Evolutionary conservation across 2,329 filamentous ascomycete genomes (phyloP), one percentile per base, ranked within the genome.

Genomic region (Rutstroemia sp.): DNA sequence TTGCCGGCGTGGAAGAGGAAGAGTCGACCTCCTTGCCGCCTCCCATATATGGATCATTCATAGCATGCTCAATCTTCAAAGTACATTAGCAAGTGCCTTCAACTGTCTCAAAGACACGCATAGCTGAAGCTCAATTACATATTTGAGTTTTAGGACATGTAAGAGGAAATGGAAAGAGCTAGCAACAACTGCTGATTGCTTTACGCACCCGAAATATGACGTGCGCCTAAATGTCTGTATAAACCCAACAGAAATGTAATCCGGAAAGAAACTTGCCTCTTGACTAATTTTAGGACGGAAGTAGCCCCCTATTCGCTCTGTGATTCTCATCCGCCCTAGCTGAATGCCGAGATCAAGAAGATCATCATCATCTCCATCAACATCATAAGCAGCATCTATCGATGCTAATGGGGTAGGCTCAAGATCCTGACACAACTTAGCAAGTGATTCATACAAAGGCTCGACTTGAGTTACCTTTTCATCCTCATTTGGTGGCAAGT

Each of bases 281-380:
- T 89, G 83, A 4, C 81, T 78, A 57, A 91, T 78, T 63, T 83
- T 82, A 2, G 87, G 87, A 47, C 87, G 76, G 45, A 87, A 84
- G 62, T 88, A 79, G 0, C 87, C 87, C 16, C 88, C 88, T 60
- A 91, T 82, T 39, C 87, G 78, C 65, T 91, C 87, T 2, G 85
- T 89, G 58, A 91, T 82, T 57, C 81, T 80, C 78, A 90, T 80
- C 68, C 81, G 86, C 1, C 87, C 87, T 58, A 91, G 76, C 61
- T 80, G 79, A 57, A 90, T 80, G 2, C 87, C 88, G 25, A 91
- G 73, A 69, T 91, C 88, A 61, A 87, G 79, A 47, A 89, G 72
- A 58, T 88, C 85, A 66, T 86, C 75, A 21, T 83, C 83, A 58
- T 84, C 83, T 16, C 75, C 78, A 58, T 81, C 77, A 57, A 83